Evolutionary conservation across 2,329 filamentous ascomycete species (phyloP).

Genomic region (Ophiostoma populinum): DNA sequence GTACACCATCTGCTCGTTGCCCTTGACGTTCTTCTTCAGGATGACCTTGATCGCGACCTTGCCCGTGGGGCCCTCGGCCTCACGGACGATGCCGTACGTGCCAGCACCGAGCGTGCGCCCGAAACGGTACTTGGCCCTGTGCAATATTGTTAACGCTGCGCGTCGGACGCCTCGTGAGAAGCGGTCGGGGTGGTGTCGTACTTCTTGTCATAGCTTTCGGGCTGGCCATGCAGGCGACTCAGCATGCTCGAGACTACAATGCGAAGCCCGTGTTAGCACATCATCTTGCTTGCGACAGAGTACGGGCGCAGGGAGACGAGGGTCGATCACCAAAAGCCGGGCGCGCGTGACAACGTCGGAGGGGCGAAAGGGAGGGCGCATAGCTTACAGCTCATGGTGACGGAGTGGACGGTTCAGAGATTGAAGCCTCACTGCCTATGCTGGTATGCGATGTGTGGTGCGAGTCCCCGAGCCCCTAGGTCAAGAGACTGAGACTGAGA

Average conservation of each 20-base stretch:
- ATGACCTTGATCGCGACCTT: constrained; percentile 98
- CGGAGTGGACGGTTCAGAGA: background rate
- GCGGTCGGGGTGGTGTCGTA: constrained; percentile 25
- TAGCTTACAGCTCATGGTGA: constrained; percentile 11
- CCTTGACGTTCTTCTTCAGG: constrained; percentile 96
- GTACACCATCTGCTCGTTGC: constrained; percentile 96
- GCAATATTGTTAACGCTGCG: background rate
- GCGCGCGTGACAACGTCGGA: too few species aligned
- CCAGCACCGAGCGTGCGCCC: constrained; percentile 87
- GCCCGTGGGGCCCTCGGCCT: constrained; percentile 69
- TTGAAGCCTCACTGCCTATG: background rate
- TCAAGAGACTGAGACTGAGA: background rate
- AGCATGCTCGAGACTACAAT: constrained; percentile 67
- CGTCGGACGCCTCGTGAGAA: background rate
- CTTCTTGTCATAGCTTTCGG: constrained; percentile 98
- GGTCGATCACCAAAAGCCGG: too few species aligned
- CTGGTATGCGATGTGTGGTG: background rate
- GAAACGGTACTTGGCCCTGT: constrained; percentile 73
- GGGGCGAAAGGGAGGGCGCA: too few species aligned
- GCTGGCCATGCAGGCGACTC: constrained; percentile 90
- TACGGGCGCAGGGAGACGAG: too few species aligned
- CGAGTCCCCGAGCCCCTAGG: background rate
- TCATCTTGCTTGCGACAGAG: background rate
- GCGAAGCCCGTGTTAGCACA: background rate
- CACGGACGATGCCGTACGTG: constrained; percentile 94